Evolutionary conservation across 179 eudicot genomes (phyloP).

Genomic region (Corrigiola litoralis): DNA sequence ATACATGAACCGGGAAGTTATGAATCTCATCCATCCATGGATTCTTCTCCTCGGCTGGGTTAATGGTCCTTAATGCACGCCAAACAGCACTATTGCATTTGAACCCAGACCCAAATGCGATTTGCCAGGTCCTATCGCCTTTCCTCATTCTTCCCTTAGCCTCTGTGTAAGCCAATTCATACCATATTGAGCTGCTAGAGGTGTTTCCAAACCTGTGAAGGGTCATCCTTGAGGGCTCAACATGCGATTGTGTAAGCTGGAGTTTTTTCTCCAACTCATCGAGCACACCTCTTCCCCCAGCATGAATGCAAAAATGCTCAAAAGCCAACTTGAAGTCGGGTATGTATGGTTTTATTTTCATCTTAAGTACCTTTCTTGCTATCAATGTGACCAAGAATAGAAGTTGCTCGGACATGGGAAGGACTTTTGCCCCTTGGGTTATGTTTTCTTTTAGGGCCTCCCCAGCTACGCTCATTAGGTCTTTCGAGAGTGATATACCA

Average conservation of each 20-base stretch:
- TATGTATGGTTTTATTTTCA: conserved; percentile 31
- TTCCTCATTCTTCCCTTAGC: conserved; percentile 30
- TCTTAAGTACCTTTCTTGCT: conserved; percentile 26
- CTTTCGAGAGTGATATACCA: conserved; percentile 32
- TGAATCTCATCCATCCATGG: conserved; percentile 39
- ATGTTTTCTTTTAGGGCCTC: conserved; percentile 34
- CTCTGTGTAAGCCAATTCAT: conserved; percentile 33
- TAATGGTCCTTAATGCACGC: conserved; percentile 29
- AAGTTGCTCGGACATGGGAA: conserved; percentile 32
- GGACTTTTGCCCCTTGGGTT: conserved; percentile 30
- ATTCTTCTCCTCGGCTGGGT: conserved; percentile 26
- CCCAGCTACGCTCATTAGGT: conserved; percentile 35
- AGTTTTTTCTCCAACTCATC: conserved; percentile 32
- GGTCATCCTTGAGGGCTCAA: conserved; percentile 38
- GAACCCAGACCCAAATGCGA: conserved; percentile 34
- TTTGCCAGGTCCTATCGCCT: conserved; percentile 34
- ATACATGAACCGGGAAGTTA: conserved; percentile 24
- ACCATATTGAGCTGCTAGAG: conserved; percentile 37
- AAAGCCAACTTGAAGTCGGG: conserved; percentile 35
- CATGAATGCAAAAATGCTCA: conserved; percentile 36
- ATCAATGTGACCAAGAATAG: conserved; percentile 24
- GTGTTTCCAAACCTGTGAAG: conserved; percentile 35
- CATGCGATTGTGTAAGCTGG: conserved; percentile 25
- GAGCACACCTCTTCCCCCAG: conserved; percentile 34
- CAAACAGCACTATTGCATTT: conserved; percentile 38